Evolutionary conservation across 768 basidiomycete genomes (phyloP), one percentile per base, ranked within the genome.

Genomic region (Pholiota conissans): DNA sequence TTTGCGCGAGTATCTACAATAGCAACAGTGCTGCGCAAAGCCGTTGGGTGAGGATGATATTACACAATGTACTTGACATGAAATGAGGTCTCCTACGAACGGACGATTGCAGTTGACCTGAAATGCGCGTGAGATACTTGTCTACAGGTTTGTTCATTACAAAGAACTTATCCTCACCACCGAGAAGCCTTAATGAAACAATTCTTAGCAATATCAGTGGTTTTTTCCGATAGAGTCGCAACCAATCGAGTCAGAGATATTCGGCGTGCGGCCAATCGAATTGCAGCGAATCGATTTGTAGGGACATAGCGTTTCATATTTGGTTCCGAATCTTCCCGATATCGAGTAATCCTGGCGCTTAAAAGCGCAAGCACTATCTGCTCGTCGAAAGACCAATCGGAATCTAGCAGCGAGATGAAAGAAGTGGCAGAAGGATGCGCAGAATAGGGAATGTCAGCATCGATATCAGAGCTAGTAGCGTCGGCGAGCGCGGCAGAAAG

Each of bases 301-400:
- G 30, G 40, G 9, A 30, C 20, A 55, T 8, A 22, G 42, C n/a
- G 13, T 20, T 45, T 46, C 34, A 20, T n/a, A 14, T 16, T 2
- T 37, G 32, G 42, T 46, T 30, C 32, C 45, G 53, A 30, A 10
- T 51, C 34, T 24, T 22, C 35, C 32, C 35, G 50, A 20, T 24
- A 20, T 14, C 20, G 50, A 39, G 14, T 27, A 28, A 39, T 20
- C 24, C 35, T 20, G 10, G 50, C 50, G 10, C 22, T 22, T 52
- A 52, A 52, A 27, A 52, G 50, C 20, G 35, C 34, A 24, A 51
- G 9, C 10, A 24, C 32, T 10, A 51, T 24, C 32, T 27, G 32
- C 35, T 51, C 50, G 35, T 52, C 35, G 22, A 52, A 34, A 14
- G 50, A 37, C 50, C 50, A 52, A 42, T n/a, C n/a, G 22, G 22